Conservation (phyloP, 768 basidiomycete species). For the Mycena epipterygia region DNA sequence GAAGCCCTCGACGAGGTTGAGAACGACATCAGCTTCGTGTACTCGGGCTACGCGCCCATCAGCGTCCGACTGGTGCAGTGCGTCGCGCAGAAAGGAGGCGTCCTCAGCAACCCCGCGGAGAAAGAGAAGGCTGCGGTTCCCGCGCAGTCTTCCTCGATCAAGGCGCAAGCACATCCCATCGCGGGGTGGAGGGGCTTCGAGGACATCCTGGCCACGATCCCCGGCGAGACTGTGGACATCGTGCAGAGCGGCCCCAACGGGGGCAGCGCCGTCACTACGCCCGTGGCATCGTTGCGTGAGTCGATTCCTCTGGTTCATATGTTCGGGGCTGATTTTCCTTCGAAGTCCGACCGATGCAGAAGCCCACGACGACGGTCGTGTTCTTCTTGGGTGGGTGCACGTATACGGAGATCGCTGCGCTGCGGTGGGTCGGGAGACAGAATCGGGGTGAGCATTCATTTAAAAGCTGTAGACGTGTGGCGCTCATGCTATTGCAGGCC, state of each 20-base stretch:
- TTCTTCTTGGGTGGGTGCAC: constrained; percentile 99
- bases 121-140: constrained; percentile 62
- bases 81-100: constrained; percentile 90
- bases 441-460: constrained; percentile 71
- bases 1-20: constrained; percentile 87
- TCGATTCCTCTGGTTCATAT: constrained; percentile 23
- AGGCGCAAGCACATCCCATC: constrained; percentile 90
- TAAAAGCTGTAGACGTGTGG: neutral
- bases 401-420: constrained; percentile 95
- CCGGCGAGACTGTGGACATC: constrained; percentile 90
- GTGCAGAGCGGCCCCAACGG: constrained; percentile 60
- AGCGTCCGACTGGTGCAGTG: constrained; percentile 94
- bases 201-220: constrained; percentile 84
- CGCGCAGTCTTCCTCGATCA: constrained; percentile 54
- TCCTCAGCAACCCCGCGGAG: constrained; percentile 84
- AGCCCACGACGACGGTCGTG: constrained; percentile 86
- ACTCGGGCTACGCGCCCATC: constrained; percentile 97
- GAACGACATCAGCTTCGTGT: constrained; percentile 96
- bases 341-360: constrained; percentile 66
- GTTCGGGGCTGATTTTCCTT: constrained; percentile 16
- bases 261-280: constrained; percentile 42
- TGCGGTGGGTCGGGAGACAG: constrained; percentile 92
- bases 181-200: constrained; percentile 99
- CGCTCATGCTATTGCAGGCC: constrained; percentile 63
- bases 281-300: constrained; percentile 50